Conservation (phyloP, 1,284 basidiomycete genomes). For the Moesziomyces sp. region DNA sequence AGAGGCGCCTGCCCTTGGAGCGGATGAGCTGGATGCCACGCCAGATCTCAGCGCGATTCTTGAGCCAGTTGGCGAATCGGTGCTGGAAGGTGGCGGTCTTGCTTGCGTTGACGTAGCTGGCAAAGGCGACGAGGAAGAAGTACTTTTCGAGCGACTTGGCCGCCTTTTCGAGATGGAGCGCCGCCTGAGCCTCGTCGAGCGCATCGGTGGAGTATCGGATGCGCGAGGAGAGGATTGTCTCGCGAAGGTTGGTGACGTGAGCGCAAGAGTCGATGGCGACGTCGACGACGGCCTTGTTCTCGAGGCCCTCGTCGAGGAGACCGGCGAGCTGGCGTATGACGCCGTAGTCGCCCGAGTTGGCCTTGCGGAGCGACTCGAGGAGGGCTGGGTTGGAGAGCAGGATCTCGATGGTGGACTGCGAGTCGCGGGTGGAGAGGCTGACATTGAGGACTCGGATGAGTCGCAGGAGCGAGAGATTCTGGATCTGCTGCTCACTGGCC, state of each 20-base stretch:
- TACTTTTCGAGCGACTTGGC: conserved; percentile 72
- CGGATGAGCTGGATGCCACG: conserved; percentile 69
- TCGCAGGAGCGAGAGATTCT: conserved; percentile 82
- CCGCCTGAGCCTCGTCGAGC: conserved; percentile 46
- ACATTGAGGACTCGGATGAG: conserved; percentile 86
- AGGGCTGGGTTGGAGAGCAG: conserved; percentile 60
- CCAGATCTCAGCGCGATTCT: conserved; percentile 90
- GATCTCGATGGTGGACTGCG: conserved; percentile 56
- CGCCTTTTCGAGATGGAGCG: conserved; percentile 57
- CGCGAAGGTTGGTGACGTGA: conserved; percentile 64
- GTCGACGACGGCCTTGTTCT: conserved; percentile 63
- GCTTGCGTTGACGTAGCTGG: conserved; percentile 83
- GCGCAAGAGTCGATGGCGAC: conserved; percentile 63
- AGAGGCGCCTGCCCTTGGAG: conserved; percentile 58
- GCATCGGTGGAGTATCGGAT: conserved; percentile 59
- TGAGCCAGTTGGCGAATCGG: conserved; percentile 85
- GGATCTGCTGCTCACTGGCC: conserved; percentile 78
- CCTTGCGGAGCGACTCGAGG: conserved; percentile 59
- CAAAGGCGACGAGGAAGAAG: conserved; percentile 95
- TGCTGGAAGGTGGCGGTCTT: conserved; percentile 75
- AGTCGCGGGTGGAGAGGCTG: conserved; percentile 71
- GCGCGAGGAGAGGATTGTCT: conserved; percentile 60
- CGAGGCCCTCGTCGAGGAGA: conserved; percentile 63
- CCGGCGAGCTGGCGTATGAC: conserved; percentile 62
- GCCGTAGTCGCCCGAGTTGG: conserved; percentile 64